Conservation (phyloP, 2,329 filamentous ascomycete genomes). For the Fusarium liriodendri region DNA sequence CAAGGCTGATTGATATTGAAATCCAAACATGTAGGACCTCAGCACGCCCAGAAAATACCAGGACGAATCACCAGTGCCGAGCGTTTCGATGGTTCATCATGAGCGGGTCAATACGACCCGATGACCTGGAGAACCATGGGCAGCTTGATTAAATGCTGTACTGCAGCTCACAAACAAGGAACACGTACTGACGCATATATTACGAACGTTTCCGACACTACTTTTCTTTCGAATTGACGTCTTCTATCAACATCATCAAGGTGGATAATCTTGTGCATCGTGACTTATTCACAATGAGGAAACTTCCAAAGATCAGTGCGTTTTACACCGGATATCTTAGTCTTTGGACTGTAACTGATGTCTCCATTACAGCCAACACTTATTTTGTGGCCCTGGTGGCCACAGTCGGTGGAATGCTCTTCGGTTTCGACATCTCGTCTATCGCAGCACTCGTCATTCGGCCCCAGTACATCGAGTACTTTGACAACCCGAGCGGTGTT, state of each 20-base stretch:
- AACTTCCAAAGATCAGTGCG: conserved; percentile 14
- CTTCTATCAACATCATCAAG: not conserved
- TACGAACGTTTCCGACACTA: not conserved
- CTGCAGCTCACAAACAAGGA: not conserved
- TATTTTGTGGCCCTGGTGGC: conserved; percentile 19
- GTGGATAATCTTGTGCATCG: not conserved
- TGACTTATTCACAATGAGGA: not conserved
- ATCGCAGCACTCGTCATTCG: conserved; percentile 20
- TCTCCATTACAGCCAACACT: not conserved
- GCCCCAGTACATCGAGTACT: conserved; percentile 24
- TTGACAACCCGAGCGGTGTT: conserved; percentile 15
- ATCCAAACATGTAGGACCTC: not conserved
- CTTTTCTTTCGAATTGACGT: not conserved
- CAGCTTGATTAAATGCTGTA: not conserved
- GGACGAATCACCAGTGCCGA: not conserved
- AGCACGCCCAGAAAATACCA: not conserved
- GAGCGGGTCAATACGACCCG: not conserved
- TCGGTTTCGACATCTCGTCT: conserved; percentile 21
- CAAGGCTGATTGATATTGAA: not conserved
- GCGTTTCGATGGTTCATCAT: not conserved
- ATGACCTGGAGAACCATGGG: not conserved
- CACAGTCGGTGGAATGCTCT: conserved; percentile 20
- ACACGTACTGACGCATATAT: not conserved
- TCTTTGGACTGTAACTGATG: not conserved
- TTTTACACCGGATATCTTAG: not conserved